Percentiles rank a stretch among this genome's conserved stretches.
Evolutionary conservation across 129 eudicot genomes (phyloP).

Genomic region (Artemisia annua): DNA sequence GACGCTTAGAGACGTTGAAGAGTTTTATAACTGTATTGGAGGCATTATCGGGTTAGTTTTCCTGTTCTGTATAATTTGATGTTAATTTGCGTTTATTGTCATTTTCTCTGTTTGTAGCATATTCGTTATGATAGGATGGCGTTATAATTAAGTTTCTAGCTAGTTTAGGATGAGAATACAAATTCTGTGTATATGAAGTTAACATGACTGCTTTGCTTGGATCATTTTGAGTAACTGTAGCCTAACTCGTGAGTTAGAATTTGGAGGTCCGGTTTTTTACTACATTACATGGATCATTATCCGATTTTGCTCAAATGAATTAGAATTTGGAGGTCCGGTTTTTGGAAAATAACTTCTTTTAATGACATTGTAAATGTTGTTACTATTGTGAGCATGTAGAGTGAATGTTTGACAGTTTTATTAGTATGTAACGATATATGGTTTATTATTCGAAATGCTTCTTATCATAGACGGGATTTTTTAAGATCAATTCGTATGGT

Average conservation of each 20-base stretch:
- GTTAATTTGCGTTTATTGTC: background rate
- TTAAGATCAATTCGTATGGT: background rate
- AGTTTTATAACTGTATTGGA: constrained; percentile 90
- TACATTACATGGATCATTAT: constrained; percentile 8
- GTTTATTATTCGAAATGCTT: too few relatives aligned
- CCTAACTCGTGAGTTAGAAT: too few relatives aligned
- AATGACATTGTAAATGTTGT: background rate
- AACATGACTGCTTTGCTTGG: too few relatives aligned
- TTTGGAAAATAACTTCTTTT: background rate
- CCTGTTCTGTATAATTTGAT: too few relatives aligned
- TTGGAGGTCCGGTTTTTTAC: too few relatives aligned
- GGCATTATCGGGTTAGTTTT: constrained; percentile 90
- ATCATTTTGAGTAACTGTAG: too few relatives aligned
- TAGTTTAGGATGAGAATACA: too few relatives aligned
- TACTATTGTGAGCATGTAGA: background rate
- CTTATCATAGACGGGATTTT: too few relatives aligned
- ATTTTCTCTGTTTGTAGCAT: constrained; percentile 15
- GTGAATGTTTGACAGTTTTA: background rate
- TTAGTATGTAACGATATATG: too few relatives aligned
- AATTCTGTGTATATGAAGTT: too few relatives aligned
- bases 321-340: constrained; percentile 5
- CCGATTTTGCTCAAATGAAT: background rate
- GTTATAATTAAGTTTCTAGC: too few relatives aligned
- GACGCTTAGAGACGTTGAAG: constrained; percentile 67
- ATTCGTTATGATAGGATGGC: too few relatives aligned